Base-by-base conservation (phyloP, 768 basidiomycete species). In the Boletellus ananiceps region DNA sequence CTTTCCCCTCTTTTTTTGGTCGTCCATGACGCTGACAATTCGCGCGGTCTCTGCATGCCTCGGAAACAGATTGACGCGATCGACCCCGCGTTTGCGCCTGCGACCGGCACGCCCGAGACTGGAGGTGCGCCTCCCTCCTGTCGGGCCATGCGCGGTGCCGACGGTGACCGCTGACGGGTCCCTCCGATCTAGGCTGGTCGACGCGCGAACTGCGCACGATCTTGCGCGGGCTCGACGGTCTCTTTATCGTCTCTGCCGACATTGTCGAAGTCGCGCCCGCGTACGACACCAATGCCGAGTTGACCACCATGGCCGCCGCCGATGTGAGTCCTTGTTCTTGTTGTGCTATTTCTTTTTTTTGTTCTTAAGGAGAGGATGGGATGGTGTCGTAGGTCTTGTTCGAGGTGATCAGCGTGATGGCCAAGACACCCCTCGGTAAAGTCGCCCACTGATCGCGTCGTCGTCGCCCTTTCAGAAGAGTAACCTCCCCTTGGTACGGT, bases 191-290 rank as follows among this genome's bases (percentile, higher is more conserved):
- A 66, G 66, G 65, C 9, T 90, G 87, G 88, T 84, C 87, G 4
- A 88, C 88, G 7, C 83, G 89, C 49, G 88, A 92, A 66, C 69
- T 90, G 44, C 81, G 86, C 42, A 81, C 82, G 7, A 86, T 91
- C 59, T 67, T 91, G 50, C 73, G 88, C 41, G 88, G 88, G 16
- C 68, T 92, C 13, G 82, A 84, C 46, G 87, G 88, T 13, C 72
- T 91, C 44, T 72, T 80, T 51, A 83, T 92, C 52, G 86, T 91
- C 40, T 87, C 83, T 33, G 86, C 84, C 8, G 89, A 92, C 62
- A 80, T 92, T 38, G 89, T 92, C 40, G 89, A 92, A 62, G 89
- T 91, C 19, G 83, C 86, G 1, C 89, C 88, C 14, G 86, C 88
- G 6, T 88, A 90, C 60, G 88, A 88, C 51, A 76, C 74, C 8